phyloP scores from a whole-genome alignment of 495 filamentous ascomycete species.

The Aspergillus avenaceus region DNA sequence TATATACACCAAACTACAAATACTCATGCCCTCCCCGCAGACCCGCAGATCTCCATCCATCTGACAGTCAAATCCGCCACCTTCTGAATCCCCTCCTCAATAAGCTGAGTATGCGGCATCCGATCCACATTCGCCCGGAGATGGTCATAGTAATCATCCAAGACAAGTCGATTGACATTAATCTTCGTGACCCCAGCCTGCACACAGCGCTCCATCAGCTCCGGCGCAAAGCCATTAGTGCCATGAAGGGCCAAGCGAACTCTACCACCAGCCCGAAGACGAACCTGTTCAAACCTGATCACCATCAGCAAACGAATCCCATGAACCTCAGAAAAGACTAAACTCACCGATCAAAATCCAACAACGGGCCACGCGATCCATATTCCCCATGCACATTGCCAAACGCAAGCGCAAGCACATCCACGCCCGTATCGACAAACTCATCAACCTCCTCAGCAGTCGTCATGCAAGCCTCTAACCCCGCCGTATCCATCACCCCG shows the following conservation, averaged over 20 bases:
- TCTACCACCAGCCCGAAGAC: no score
- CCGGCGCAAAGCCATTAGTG: no score
- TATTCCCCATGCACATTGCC: constrained; percentile 86
- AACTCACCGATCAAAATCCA: constrained; percentile 75
- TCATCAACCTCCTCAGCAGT: constrained; percentile 70
- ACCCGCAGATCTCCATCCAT: constrained; percentile 24
- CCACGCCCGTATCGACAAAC: constrained; percentile 75
- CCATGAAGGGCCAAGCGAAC: no score
- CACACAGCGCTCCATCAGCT: no score
- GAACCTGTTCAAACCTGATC: no score
- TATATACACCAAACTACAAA: no score
- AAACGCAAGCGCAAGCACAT: constrained; percentile 80
- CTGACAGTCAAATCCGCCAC: constrained; percentile 16
- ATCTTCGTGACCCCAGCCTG: no score
- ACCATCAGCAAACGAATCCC: no score
- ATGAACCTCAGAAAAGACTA: no score
- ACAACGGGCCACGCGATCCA: constrained; percentile 64
- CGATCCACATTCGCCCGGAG: constrained; percentile 13
- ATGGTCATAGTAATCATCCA: constrained; percentile 23
- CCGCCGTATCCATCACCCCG: constrained; percentile 70
- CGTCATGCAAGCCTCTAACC: constrained; percentile 69
- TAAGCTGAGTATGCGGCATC: constrained; percentile 22
- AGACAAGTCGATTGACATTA: no score
- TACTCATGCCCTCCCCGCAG: constrained; percentile 18
- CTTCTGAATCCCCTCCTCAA: constrained; percentile 23